Conservation (phyloP, 225 moss, liverwort and hornwort genomes). For the Ulota crispa region DNA sequence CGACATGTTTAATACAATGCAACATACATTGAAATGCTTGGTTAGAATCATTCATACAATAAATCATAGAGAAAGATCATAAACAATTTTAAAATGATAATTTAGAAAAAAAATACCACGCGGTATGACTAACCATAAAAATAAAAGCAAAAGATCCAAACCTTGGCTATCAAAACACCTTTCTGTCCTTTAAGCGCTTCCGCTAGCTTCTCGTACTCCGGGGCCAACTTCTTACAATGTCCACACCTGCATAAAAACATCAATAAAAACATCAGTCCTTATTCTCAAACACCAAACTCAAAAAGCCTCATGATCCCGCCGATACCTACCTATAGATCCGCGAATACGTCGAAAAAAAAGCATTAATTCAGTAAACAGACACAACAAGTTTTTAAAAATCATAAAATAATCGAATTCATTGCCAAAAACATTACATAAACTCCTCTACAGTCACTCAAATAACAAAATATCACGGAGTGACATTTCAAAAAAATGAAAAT, state of each 20-base stretch:
- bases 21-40: background rate
- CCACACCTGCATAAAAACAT: slow-evolving; percentile 68
- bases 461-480: background rate
- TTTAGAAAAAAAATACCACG: background rate
- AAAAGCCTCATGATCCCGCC: background rate
- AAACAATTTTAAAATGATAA: background rate
- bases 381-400: background rate
- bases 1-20: background rate
- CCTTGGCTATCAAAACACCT: slow-evolving; percentile 92
- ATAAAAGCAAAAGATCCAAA: slow-evolving; percentile 25
- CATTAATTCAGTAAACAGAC: background rate
- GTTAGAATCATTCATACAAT: background rate
- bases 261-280: background rate
- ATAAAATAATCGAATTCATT: background rate
- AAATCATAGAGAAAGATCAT: background rate
- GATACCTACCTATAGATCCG: background rate
- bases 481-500: no score
- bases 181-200: slow-evolving; percentile 77
- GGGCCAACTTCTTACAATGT: slow-evolving; percentile 96
- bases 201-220: slow-evolving; percentile 94
- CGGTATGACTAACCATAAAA: background rate
- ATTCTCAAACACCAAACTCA: background rate
- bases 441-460: background rate
- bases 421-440: background rate
- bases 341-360: background rate